These are phyloP conservation scores for Kappamyces sp. DNA, from an alignment of 192 early-diverging fungal genomes.

Conservation along the genomic window DNA sequence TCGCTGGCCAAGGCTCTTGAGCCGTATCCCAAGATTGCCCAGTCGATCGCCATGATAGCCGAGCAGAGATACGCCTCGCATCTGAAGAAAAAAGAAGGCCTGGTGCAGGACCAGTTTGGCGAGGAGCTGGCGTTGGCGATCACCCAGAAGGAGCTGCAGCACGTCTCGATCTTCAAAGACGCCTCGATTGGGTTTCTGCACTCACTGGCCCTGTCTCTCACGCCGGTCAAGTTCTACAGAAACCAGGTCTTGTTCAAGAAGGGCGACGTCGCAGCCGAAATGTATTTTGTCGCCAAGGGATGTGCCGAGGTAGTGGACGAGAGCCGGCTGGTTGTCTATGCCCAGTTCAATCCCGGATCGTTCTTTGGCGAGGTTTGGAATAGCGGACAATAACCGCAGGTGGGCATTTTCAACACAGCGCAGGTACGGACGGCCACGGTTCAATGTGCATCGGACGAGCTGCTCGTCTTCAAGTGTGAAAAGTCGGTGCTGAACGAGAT, in stretches of 20 bases:
- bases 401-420: too few species aligned
- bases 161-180: slow-evolving; percentile 50
- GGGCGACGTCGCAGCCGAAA: slow-evolving; percentile 45
- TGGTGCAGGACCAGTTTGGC: slow-evolving; percentile 45
- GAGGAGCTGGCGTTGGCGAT: slow-evolving; percentile 47
- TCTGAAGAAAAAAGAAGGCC: slow-evolving; percentile 43
- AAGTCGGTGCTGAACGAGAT: slow-evolving; percentile 40
- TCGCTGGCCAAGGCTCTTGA: slow-evolving; percentile 29
- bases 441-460: slow-evolving; percentile 23
- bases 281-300: slow-evolving; percentile 48
- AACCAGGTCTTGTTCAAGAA: slow-evolving; percentile 37
- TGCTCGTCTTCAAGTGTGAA: slow-evolving; percentile 45
- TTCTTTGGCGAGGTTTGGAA: slow-evolving; percentile 54
- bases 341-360: slow-evolving; percentile 43
- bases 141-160: slow-evolving; percentile 45
- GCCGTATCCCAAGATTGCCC: slow-evolving; percentile 38
- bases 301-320: slow-evolving; percentile 47
- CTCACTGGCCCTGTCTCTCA: slow-evolving; percentile 39
- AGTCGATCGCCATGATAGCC: slow-evolving; percentile 38
- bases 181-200: slow-evolving; percentile 47
- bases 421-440: slow-evolving; percentile 44
- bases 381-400: slow-evolving; percentile 30
- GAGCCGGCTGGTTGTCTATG: slow-evolving; percentile 31
- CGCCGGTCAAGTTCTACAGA: slow-evolving; percentile 40
- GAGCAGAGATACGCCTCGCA: slow-evolving; percentile 44